Evolutionary conservation across 257 asterid species (phyloP).

Genomic region (Cynanchum wilfordii): DNA sequence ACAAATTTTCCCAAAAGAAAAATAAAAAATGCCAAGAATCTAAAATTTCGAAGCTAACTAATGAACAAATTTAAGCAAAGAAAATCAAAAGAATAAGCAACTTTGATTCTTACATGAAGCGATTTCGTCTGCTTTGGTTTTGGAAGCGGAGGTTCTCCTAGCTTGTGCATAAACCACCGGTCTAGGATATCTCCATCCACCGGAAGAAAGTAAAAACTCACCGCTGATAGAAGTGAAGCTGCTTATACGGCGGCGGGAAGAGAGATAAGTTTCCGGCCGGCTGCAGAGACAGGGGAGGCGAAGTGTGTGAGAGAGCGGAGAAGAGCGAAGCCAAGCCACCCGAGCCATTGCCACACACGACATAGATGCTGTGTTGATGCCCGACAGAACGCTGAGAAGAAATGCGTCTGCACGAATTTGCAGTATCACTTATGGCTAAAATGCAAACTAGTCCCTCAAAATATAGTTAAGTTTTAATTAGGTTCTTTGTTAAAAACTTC

Average conservation of each 20-base stretch:
- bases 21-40: background rate
- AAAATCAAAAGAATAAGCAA: background rate
- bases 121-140: constrained; percentile 30
- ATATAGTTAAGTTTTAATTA: too few species aligned
- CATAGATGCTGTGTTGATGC: too few species aligned
- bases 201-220: constrained; percentile 12
- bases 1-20: background rate
- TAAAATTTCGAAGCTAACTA: background rate
- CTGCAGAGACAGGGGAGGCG: constrained; percentile 31
- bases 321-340: constrained; percentile 28
- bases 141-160: constrained; percentile 46
- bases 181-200: constrained; percentile 16
- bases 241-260: constrained; percentile 14
- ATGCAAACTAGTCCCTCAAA: too few species aligned
- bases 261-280: constrained; percentile 8
- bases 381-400: too few species aligned
- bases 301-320: constrained; percentile 28
- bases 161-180: constrained; percentile 50
- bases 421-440: too few species aligned
- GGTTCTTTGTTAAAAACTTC: too few species aligned
- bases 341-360: constrained; percentile 42
- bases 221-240: constrained; percentile 15
- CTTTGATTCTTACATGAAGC: constrained; percentile 51
- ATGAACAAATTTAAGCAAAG: background rate
- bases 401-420: too few species aligned